A percentile compares a stretch with the other conserved stretches of the same genome.
Evolutionary conservation across 495 filamentous ascomycete genomes (phyloP).

Genomic region (Penicillium bovifimosum): DNA sequence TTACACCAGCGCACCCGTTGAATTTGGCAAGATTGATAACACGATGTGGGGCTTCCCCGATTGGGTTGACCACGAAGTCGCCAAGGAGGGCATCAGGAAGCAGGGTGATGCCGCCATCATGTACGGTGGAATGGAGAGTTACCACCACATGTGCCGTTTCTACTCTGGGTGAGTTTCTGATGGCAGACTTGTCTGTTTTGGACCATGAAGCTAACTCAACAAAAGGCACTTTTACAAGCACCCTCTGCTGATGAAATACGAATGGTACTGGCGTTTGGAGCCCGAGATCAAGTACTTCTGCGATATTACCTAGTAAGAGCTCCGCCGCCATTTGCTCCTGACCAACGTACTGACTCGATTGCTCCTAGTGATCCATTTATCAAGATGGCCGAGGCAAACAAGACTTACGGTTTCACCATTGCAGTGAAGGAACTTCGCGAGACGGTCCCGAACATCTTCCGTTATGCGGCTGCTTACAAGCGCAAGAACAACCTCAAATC

Average conservation of each 20-base stretch:
- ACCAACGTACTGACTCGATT: conserved; percentile 20
- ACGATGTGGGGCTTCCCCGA: conserved; percentile 95
- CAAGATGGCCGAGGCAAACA: conserved; percentile 85
- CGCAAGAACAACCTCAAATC: conserved; percentile 85
- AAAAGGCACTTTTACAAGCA: conserved; percentile 95
- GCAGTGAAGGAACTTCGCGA: conserved; percentile 98
- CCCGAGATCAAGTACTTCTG: conserved; percentile 99
- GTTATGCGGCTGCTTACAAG: conserved; percentile 99
- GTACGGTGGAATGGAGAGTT: conserved; percentile 99
- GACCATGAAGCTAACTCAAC: conserved; percentile 10
- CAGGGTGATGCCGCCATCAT: conserved; percentile 98
- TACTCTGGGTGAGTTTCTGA: conserved; percentile 75
- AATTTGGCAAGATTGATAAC: conserved; percentile 91
- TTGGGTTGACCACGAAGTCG: conserved; percentile 89
- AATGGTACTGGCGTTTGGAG: conserved; percentile 99
- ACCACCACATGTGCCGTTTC: conserved; percentile 97
- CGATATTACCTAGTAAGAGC: conserved; percentile 93
- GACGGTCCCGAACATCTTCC: conserved; percentile 98
- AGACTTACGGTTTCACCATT: conserved; percentile 99
- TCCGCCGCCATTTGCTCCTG: background rate
- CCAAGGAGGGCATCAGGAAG: conserved; percentile 89
- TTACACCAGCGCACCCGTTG: conserved; percentile 78
- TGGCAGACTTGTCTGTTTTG: conserved; percentile 7
- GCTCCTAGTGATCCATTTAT: conserved; percentile 80
- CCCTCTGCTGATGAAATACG: conserved; percentile 88